Percentiles rank a stretch among this genome's conserved stretches.
Evolutionary conservation across 176 grass and related monocot genomes (phyloP).

Genomic region (Lolium rigidum): DNA sequence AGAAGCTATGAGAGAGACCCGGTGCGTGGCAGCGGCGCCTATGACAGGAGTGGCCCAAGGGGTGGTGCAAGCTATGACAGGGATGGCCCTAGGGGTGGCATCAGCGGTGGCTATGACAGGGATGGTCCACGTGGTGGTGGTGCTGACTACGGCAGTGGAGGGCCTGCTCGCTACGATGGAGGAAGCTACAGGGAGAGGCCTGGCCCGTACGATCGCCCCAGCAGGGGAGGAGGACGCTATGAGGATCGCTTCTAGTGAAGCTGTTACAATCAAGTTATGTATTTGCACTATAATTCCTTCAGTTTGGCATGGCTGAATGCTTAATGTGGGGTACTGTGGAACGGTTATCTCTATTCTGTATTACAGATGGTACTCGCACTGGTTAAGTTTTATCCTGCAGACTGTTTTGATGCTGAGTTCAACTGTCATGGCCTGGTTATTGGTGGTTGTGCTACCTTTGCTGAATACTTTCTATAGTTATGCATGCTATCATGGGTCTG

Average conservation of each 20-base stretch:
- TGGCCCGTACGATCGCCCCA: constrained; percentile 69
- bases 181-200: constrained; percentile 65
- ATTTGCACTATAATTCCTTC: constrained; percentile 19
- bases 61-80: constrained; percentile 54
- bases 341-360: constrained; percentile 33
- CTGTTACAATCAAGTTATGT: constrained; percentile 2
- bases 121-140: constrained; percentile 53
- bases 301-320: constrained; percentile 35
- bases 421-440: not conserved
- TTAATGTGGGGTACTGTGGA: constrained; percentile 12
- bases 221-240: constrained; percentile 61
- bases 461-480: not conserved
- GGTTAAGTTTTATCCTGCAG: constrained; percentile 38
- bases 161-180: constrained; percentile 54
- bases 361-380: constrained; percentile 2
- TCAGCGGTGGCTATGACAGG: constrained; percentile 55
- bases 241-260: constrained; percentile 61
- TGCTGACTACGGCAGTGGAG: constrained; percentile 49
- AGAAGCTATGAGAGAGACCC: constrained; percentile 70
- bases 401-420: constrained; percentile 34
- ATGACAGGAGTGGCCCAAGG: constrained; percentile 57
- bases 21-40: constrained; percentile 29
- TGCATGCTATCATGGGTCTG: not conserved
- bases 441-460: not conserved
- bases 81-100: constrained; percentile 45